Conservation (phyloP, 2,329 filamentous ascomycete species). For the Penicillium palitans region DNA sequence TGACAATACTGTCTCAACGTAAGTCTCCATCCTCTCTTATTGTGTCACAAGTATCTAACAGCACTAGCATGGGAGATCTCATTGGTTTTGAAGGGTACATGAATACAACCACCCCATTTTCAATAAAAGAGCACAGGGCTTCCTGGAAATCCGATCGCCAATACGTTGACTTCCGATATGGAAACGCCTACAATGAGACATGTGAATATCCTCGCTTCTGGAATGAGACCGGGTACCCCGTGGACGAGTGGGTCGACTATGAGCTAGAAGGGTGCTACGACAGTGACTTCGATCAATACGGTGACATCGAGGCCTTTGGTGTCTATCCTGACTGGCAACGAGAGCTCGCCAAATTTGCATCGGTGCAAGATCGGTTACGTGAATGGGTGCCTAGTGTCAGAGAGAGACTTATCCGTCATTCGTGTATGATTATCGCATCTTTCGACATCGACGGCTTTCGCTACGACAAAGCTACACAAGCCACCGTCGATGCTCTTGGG, state of each 20-base stretch:
- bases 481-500: constrained; percentile 61
- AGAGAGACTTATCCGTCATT: constrained; percentile 60
- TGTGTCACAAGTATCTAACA: not conserved
- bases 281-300: constrained; percentile 66
- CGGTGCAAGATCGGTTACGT: constrained; percentile 65
- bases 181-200: constrained; percentile 55
- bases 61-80: constrained; percentile 55
- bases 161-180: constrained; percentile 60
- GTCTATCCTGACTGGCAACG: constrained; percentile 64
- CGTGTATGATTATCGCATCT: constrained; percentile 62
- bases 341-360: constrained; percentile 66
- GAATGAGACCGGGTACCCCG: constrained; percentile 57
- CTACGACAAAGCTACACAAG: constrained; percentile 66
- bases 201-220: constrained; percentile 64
- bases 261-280: constrained; percentile 58
- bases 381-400: constrained; percentile 63
- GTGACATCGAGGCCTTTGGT: constrained; percentile 64
- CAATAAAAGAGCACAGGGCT: constrained; percentile 57
- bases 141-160: constrained; percentile 56
- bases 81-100: constrained; percentile 63
- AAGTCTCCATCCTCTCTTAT: constrained; percentile 28
- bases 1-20: constrained; percentile 66
- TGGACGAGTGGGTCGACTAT: constrained; percentile 49
- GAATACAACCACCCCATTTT: constrained; percentile 60
- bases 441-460: constrained; percentile 68